Evolutionary conservation across 2,329 filamentous ascomycete species (phyloP).

Genomic region (Simplicillium sp.): DNA sequence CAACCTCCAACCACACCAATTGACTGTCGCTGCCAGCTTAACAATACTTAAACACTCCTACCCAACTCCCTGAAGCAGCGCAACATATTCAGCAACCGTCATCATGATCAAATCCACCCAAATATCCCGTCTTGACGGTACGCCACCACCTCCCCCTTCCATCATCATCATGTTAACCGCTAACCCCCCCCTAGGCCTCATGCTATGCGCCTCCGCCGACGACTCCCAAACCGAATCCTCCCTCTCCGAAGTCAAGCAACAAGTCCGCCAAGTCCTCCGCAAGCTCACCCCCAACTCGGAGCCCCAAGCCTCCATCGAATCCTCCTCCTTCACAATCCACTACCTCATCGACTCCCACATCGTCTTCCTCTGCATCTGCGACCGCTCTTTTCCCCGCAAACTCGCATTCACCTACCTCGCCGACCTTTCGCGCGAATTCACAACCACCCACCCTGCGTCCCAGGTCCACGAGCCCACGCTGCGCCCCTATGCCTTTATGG

Average conservation of each 20-base stretch:
- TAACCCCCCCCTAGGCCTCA: constrained; percentile 56
- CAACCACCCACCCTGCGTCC: constrained; percentile 64
- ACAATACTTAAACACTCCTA: too few species aligned
- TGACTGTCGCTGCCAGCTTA: too few species aligned
- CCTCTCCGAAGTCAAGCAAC: constrained; percentile 78
- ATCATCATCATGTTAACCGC: constrained; percentile 1
- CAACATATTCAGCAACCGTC: too few species aligned
- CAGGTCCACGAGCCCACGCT: constrained; percentile 68
- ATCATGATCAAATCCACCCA: constrained; percentile 85
- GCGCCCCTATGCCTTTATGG: constrained; percentile 92
- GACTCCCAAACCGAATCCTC: constrained; percentile 60
- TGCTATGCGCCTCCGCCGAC: constrained; percentile 90
- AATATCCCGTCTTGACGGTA: constrained; percentile 88
- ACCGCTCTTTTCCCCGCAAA: constrained; percentile 90
- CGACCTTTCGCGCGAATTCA: constrained; percentile 86
- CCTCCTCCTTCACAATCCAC: constrained; percentile 73
- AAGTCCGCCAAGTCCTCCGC: constrained; percentile 84
- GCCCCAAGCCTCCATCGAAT: constrained; percentile 86
- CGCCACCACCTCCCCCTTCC: constrained; percentile 7
- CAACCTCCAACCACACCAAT: too few species aligned
- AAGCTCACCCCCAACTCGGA: constrained; percentile 83
- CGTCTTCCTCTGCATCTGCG: constrained; percentile 89
- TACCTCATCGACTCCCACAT: constrained; percentile 78
- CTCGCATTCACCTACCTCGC: constrained; percentile 97
- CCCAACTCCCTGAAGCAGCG: too few species aligned